Conservation (phyloP, 2,329 filamentous ascomycete species). For the Aspergillaceae sp. region DNA sequence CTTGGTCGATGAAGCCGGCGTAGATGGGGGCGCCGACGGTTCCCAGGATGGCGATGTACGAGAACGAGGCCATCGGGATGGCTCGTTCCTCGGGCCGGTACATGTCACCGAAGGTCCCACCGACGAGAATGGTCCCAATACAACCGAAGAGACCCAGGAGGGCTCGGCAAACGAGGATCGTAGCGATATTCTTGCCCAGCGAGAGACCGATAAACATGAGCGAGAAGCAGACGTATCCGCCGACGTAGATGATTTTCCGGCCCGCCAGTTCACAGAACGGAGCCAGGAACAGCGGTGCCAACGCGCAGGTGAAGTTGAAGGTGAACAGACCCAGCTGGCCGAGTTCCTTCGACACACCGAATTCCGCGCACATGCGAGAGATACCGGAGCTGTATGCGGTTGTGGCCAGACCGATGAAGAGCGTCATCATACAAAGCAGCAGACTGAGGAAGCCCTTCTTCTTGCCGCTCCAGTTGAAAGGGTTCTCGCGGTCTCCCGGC, state of each 20-base stretch:
- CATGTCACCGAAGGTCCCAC: constrained; percentile 45
- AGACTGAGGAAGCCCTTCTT: constrained; percentile 41
- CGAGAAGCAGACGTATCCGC: constrained; percentile 39
- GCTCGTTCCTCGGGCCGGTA: constrained; percentile 39
- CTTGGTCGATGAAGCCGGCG: constrained; percentile 46
- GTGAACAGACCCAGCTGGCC: constrained; percentile 44
- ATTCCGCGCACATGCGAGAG: constrained; percentile 37
- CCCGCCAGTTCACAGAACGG: constrained; percentile 45
- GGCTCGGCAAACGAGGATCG: constrained; percentile 40
- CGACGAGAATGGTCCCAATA: constrained; percentile 43
- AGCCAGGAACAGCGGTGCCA: constrained; percentile 42
- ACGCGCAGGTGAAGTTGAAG: constrained; percentile 43
- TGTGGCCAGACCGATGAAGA: constrained; percentile 48
- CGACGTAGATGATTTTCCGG: constrained; percentile 39
- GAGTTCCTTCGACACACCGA: constrained; percentile 35
- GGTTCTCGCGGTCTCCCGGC: constrained; percentile 41
- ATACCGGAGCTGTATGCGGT: constrained; percentile 47
- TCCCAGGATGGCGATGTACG: constrained; percentile 44
- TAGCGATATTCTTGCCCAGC: constrained; percentile 41
- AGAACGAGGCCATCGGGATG: constrained; percentile 42
- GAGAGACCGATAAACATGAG: constrained; percentile 43
- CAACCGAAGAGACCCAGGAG: constrained; percentile 44
- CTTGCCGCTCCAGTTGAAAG: constrained; percentile 43
- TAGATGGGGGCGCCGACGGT: constrained; percentile 48
- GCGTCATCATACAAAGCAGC: constrained; percentile 45